Percentiles rank a stretch among this genome's conserved stretches.
Evolutionary conservation across 2,329 filamentous ascomycete species (phyloP).

Genomic region (Zymoseptoria pseudotritici): DNA sequence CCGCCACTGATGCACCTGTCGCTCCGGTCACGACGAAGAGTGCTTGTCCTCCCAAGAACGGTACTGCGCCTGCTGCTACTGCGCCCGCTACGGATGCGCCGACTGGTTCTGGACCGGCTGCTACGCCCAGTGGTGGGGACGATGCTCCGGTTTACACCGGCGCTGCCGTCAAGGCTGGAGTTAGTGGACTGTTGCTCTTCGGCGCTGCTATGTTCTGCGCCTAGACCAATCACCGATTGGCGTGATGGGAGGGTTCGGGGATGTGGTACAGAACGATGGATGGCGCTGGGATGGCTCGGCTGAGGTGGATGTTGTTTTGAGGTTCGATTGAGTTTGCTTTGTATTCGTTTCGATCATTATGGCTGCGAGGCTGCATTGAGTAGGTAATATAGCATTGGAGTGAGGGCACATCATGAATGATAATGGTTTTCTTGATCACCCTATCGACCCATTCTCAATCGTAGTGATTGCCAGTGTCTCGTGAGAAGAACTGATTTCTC

Average conservation of each 20-base stretch:
- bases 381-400: background rate
- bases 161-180: background rate
- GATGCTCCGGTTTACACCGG: background rate
- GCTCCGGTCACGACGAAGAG: background rate
- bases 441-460: background rate
- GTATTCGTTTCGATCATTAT: background rate
- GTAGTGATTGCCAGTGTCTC: background rate
- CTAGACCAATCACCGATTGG: background rate
- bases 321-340: background rate
- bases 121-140: background rate
- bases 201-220: background rate
- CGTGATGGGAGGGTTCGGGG: background rate
- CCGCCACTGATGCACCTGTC: background rate
- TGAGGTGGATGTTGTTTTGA: background rate
- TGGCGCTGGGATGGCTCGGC: background rate
- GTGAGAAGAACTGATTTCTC: constrained; percentile 18
- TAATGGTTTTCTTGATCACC: background rate
- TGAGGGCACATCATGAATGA: background rate
- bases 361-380: background rate
- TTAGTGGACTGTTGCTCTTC: background rate
- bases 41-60: background rate
- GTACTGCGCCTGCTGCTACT: background rate
- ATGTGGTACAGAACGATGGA: background rate
- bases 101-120: background rate
- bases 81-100: background rate